These are phyloP conservation scores for Phytophthora europaea DNA, from an alignment of 352 stramenopile genomes.

Conservation along the genomic window DNA sequence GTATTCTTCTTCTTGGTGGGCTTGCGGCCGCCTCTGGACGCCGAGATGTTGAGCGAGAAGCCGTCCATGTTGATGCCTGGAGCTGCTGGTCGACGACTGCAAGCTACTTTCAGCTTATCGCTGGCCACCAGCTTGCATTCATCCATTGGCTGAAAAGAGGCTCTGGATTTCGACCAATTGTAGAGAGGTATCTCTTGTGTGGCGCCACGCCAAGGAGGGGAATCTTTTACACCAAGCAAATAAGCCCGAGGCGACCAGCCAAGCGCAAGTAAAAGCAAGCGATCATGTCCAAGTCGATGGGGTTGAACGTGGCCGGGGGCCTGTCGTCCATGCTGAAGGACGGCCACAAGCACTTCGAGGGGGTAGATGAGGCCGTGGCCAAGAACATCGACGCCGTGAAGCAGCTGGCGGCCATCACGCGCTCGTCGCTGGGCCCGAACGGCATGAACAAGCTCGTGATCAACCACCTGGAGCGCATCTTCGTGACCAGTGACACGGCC, in stretches of 20 bases:
- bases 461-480: conserved; percentile 99
- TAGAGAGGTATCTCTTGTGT: conserved; percentile 29
- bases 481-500: conserved; percentile 99
- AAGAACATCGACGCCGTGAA: conserved; percentile 99
- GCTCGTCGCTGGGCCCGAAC: conserved; percentile 98
- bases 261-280: conserved; percentile 5
- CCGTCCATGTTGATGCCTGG: conserved; percentile 49
- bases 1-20: conserved; percentile 79
- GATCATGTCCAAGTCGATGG: conserved; percentile 94
- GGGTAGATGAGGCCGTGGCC: conserved; percentile 96
- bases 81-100: conserved; percentile 17
- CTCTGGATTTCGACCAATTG: conserved; percentile 15
- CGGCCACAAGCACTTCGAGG: conserved; percentile 97
- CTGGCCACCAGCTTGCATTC: conserved; percentile 17
- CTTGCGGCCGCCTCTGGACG: conserved; percentile 51
- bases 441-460: conserved; percentile 99
- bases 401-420: conserved; percentile 97
- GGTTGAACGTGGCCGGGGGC: conserved; percentile 96
- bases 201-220: conserved; percentile 35
- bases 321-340: conserved; percentile 99
- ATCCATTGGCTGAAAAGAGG: conserved; percentile 29
- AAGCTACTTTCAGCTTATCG: conserved; percentile 9
- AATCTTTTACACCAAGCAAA: conserved; percentile 48
- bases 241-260: conserved; percentile 12
- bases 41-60: conserved; percentile 87